Base-by-base conservation (phyloP, 179 eudicot species). In the Silene coronaria region DNA sequence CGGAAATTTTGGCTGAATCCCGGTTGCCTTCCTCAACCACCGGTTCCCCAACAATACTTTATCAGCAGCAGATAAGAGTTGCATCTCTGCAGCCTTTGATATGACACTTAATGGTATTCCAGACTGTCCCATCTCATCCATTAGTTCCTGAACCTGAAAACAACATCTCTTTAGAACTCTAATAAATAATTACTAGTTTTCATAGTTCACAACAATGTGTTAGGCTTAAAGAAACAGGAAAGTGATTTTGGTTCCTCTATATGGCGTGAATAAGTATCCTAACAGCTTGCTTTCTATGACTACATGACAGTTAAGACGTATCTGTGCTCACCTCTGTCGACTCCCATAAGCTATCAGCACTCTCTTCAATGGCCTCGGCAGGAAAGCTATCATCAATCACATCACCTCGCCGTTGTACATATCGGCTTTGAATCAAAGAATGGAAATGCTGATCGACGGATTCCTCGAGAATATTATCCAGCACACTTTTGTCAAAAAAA, bases 1-100 rank as follows among this genome's bases (percentile, higher is more conserved):
- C 21, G 97, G 97, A 80, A 92, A 88, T 82, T 89, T 89, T 0
- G 98, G 98, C 84, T 94, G 98, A 78, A 94, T 90, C 70, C 98
- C 96, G 36, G 91, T 82, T 22, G 91, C 98, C 81, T 89, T 92
- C 11, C 98, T 83, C 86, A 94, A 80, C 98, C 97, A 94, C 80
- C 92, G 88, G 82, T 94, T 94, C 64, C 98, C 98, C 70, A 94
- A 85, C 63, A 94, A 87, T 42, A 92, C 82, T 78, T 77, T 90
- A 79, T 94, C 98, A 46, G 91, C 91, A 71, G 91, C 80, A 82
- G 92, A 81, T 32, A 82, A 79, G 71, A 94, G 87, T 86, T 90
- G 88, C 82, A 90, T 85, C 85, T 94, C 94, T 64, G 91, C 96
- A 81, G 89, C 96, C 86, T 94, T 90, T 72, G 96, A 86, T 78